A percentile compares a stretch with the other conserved stretches of the same genome.
These are phyloP conservation scores for Rheum nobile DNA, from an alignment of 148 eudicot genomes.

Conservation along the genomic window DNA sequence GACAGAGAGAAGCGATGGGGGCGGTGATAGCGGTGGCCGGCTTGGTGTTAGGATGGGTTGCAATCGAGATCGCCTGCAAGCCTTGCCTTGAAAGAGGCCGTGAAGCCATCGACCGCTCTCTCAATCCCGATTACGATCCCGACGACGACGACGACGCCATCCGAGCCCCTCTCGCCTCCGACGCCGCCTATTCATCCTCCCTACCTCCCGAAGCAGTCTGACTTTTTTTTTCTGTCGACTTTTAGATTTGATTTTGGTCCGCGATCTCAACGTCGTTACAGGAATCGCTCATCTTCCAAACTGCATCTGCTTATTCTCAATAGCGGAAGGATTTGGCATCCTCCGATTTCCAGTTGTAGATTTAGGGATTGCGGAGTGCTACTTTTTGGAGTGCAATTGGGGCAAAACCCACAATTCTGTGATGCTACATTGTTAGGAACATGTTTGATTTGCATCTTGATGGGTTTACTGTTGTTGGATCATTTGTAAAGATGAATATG, in stretches of 20 bases:
- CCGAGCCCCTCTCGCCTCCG: constrained; percentile 50
- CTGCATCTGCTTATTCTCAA: not conserved
- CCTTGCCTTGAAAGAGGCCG: constrained; percentile 85
- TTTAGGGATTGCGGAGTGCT: not conserved
- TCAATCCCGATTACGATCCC: constrained; percentile 84
- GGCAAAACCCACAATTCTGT: not conserved
- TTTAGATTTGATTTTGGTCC: not conserved
- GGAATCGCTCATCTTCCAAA: not conserved
- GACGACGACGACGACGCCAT: constrained; percentile 32
- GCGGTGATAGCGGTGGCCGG: constrained; percentile 73
- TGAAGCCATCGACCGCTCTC: constrained; percentile 71
- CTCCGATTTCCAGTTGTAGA: not conserved
- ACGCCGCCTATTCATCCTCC: constrained; percentile 14
- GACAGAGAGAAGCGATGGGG: constrained; percentile 42
- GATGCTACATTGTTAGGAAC: not conserved
- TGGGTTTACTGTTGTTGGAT: not conserved
- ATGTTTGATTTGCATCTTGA: not conserved
- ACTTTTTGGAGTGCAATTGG: not conserved
- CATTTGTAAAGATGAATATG: not conserved
- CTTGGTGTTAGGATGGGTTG: constrained; percentile 51
- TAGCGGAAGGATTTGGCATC: not conserved
- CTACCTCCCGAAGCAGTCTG: constrained; percentile 26
- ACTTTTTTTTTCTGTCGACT: constrained; percentile 6
- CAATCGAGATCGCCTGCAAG: constrained; percentile 83
- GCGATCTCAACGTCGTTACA: not conserved